A percentile compares a stretch with the other conserved stretches of the same genome.
These are phyloP conservation scores for Podaxis carcinomalis DNA, from an alignment of 768 basidiomycete species.

Conservation along the genomic window DNA sequence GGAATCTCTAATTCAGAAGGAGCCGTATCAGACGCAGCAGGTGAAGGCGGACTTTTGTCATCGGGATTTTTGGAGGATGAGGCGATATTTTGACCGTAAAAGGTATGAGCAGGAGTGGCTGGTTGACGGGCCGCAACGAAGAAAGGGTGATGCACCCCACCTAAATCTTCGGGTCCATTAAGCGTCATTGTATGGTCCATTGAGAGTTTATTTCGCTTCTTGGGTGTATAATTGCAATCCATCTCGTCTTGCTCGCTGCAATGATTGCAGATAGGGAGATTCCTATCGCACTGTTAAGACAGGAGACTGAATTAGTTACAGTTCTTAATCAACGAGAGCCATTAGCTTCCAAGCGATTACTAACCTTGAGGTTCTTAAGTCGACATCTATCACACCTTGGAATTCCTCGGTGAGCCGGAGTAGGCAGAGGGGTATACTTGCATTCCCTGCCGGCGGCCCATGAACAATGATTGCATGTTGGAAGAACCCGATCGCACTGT, in stretches of 20 bases:
- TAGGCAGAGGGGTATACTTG: conserved; percentile 69
- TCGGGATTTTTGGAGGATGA: conserved; percentile 19
- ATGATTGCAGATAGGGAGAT: conserved; percentile 67
- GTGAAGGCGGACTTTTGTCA: not conserved
- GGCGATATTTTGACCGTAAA: conserved; percentile 46
- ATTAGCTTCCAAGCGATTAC: conserved; percentile 12
- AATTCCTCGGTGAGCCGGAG: conserved; percentile 71
- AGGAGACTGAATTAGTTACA: not conserved
- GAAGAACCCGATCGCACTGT: conserved; percentile 68
- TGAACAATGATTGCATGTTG: conserved; percentile 68
- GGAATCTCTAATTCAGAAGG: conserved; percentile 16
- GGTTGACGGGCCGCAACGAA: conserved; percentile 4
- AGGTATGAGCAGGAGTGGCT: conserved; percentile 27
- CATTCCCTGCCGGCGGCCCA: conserved; percentile 63
- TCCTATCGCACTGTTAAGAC: conserved; percentile 57
- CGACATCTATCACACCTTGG: conserved; percentile 73
- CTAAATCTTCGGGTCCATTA: conserved; percentile 8
- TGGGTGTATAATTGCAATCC: conserved; percentile 71
- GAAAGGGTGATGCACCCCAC: conserved; percentile 9
- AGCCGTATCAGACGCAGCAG: conserved; percentile 15
- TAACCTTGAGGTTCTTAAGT: conserved; percentile 59
- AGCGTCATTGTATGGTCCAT: conserved; percentile 14
- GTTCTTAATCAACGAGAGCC: not conserved
- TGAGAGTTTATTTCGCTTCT: conserved; percentile 49
- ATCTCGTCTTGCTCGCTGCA: conserved; percentile 49